Evolutionary conservation across 306 rosid genomes (phyloP).

Genomic region (Begonia masoniana): DNA sequence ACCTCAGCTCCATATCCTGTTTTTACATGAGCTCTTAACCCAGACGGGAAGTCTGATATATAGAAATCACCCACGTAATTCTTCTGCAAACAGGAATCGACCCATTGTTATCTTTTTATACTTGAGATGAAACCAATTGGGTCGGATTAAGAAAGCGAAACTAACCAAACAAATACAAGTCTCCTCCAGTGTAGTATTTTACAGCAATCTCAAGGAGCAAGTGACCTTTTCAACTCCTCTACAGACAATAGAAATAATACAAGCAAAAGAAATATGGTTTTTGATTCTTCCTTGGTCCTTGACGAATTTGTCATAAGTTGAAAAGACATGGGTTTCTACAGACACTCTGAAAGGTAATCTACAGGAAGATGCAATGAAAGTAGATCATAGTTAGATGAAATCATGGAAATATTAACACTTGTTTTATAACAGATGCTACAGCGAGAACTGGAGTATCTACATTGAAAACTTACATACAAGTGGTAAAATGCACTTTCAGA

Average conservation of each 20-base stretch:
- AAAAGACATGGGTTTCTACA: slow-evolving; percentile 83
- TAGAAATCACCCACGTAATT: slow-evolving; percentile 79
- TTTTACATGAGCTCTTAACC: slow-evolving; percentile 88
- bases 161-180: slow-evolving; percentile 85
- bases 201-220: slow-evolving; percentile 87
- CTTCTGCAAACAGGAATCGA: slow-evolving; percentile 43
- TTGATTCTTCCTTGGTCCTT: slow-evolving; percentile 66
- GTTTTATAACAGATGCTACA: too few species aligned
- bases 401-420: too few species aligned
- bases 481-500: slow-evolving; percentile 89
- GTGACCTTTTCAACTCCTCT: slow-evolving; percentile 72
- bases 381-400: too few species aligned
- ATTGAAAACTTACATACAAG: too few species aligned
- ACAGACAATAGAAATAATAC: neutral
- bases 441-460: too few species aligned
- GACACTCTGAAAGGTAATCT: slow-evolving; percentile 89
- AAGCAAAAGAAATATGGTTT: too few species aligned
- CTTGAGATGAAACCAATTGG: neutral
- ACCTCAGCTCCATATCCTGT: slow-evolving; percentile 92
- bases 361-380: slow-evolving; percentile 23
- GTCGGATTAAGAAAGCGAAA: slow-evolving; percentile 5
- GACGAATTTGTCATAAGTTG: slow-evolving; percentile 84
- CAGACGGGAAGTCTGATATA: slow-evolving; percentile 90
- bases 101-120: too few species aligned
- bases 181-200: slow-evolving; percentile 76